Evolutionary conservation across 2,329 filamentous ascomycete genomes (phyloP).

Genomic region (Xylariaceae sp.): DNA sequence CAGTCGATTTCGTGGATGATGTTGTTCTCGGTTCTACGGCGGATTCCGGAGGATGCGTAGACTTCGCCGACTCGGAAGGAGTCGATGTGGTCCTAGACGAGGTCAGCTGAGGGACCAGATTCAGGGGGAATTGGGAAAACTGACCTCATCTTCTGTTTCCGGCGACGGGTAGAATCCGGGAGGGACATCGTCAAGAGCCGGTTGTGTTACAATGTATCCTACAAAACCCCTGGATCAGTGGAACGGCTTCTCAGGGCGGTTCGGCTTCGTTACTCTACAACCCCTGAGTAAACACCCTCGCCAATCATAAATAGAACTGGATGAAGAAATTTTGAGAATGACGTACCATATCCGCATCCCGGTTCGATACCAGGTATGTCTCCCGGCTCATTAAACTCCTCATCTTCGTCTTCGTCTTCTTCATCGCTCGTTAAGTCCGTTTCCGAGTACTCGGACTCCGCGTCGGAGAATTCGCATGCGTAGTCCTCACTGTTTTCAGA

Average conservation of each 20-base stretch:
- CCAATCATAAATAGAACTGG: not conserved
- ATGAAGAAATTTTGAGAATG: constrained; percentile 8
- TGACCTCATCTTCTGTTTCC: constrained; percentile 59
- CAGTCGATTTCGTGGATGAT: constrained; percentile 91
- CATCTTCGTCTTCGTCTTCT: constrained; percentile 46
- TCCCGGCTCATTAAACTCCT: constrained; percentile 56
- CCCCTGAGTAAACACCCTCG: constrained; percentile 1
- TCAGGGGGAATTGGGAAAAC: not conserved
- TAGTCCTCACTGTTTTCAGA: constrained; percentile 48
- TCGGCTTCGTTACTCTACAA: constrained; percentile 11
- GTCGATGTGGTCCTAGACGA: constrained; percentile 64
- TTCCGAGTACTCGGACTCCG: constrained; percentile 41
- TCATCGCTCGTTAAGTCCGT: constrained; percentile 47
- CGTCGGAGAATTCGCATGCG: constrained; percentile 58
- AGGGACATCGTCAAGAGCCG: constrained; percentile 80
- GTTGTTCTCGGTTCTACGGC: constrained; percentile 64
- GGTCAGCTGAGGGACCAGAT: constrained; percentile 42
- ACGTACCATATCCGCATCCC: constrained; percentile 60
- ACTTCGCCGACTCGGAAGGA: constrained; percentile 77
- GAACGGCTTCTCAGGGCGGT: constrained; percentile 8
- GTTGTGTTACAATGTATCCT: constrained; percentile 78
- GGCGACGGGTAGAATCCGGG: constrained; percentile 74
- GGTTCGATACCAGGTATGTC: constrained; percentile 75
- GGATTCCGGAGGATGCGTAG: constrained; percentile 84
- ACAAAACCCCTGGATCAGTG: constrained; percentile 14